phyloP scores from a whole-genome alignment of 2,329 filamentous ascomycete genomes.

The Trichoderma sp. region DNA sequence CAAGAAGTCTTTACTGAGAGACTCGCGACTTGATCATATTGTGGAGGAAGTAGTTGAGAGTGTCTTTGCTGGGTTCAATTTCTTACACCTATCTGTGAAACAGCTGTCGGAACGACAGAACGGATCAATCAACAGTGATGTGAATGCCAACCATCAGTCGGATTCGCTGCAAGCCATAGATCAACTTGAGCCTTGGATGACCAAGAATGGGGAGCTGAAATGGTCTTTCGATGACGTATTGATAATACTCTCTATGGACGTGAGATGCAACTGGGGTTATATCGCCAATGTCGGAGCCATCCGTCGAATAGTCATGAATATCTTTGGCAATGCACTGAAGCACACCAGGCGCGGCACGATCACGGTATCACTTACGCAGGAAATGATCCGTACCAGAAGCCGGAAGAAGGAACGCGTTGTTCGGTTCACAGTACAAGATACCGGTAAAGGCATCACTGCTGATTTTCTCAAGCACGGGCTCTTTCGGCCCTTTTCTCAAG shows the following conservation, averaged over 20 bases:
- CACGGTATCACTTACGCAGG: slow-evolving; percentile 38
- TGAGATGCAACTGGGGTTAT: slow-evolving; percentile 54
- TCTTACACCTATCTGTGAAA: slow-evolving; percentile 36
- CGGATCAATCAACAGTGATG: slow-evolving; percentile 27
- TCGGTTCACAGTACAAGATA: slow-evolving; percentile 60
- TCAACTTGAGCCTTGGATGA: slow-evolving; percentile 30
- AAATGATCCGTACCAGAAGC: slow-evolving; percentile 1
- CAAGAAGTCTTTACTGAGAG: slow-evolving; percentile 32
- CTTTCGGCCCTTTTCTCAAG: slow-evolving; percentile 68
- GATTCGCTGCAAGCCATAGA: slow-evolving; percentile 39
- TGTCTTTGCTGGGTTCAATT: slow-evolving; percentile 51
- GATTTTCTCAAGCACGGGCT: slow-evolving; percentile 64
- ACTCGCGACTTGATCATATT: slow-evolving; percentile 45
- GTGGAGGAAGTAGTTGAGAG: slow-evolving; percentile 54
- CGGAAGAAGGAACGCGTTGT: slow-evolving; percentile 30
- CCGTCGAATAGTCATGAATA: slow-evolving; percentile 63
- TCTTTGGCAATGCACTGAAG: slow-evolving; percentile 66
- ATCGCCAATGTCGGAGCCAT: slow-evolving; percentile 56
- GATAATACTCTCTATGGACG: slow-evolving; percentile 46
- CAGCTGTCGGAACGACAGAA: slow-evolving; percentile 30
- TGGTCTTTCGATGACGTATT: slow-evolving; percentile 34
- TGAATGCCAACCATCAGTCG: slow-evolving; percentile 35
- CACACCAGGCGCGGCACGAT: slow-evolving; percentile 52
- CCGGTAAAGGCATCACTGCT: slow-evolving; percentile 66
- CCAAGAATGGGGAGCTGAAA: slow-evolving; percentile 15